phyloP scores from a whole-genome alignment of 202 grass and related monocot genomes.

The Bolboschoenoplectus hybrid region DNA sequence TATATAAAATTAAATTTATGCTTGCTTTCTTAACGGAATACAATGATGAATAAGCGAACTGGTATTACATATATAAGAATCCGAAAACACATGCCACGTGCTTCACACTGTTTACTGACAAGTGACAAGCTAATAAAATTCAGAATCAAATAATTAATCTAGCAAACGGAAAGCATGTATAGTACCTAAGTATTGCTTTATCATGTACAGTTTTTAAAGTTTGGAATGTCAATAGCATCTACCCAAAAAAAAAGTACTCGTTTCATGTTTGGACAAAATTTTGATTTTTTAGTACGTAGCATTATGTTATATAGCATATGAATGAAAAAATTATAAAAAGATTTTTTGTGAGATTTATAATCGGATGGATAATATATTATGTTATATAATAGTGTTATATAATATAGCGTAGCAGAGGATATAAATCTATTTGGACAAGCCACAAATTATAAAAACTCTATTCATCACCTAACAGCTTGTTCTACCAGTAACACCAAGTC shows the following conservation, averaged over 20 bases:
- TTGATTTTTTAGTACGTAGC: too few species aligned
- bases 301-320: too few species aligned
- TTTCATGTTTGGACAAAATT: too few species aligned
- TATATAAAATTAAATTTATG: too few species aligned
- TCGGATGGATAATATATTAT: too few species aligned
- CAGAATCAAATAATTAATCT: neutral
- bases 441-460: neutral
- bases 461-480: neutral
- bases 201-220: slow-evolving; percentile 7
- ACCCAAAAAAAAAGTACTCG: neutral
- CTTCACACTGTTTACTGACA: slow-evolving; percentile 6
- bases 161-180: neutral
- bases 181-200: neutral
- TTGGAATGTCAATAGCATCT: neutral
- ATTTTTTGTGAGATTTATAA: too few species aligned
- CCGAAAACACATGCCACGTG: neutral
- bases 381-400: too few species aligned
- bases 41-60: neutral
- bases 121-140: slow-evolving; percentile 9
- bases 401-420: too few species aligned
- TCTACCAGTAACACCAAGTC: neutral
- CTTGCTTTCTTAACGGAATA: neutral
- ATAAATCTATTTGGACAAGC: too few species aligned
- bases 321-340: too few species aligned
- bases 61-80: neutral